Evolutionary conservation across 1,284 basidiomycete species (phyloP).

Genomic region (Austroboletus novae-zelandiae): DNA sequence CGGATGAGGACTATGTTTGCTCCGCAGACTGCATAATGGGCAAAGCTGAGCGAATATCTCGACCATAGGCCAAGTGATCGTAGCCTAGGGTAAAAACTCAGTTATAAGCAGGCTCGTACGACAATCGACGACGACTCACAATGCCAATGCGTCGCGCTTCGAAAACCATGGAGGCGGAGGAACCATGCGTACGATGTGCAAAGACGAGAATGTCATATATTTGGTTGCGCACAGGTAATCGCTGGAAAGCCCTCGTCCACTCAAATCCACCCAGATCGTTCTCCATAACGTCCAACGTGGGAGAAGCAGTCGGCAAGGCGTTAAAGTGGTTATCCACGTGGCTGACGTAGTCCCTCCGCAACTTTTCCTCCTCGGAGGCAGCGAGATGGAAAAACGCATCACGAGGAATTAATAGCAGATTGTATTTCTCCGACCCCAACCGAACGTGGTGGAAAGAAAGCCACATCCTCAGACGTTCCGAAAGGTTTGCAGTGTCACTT

Average conservation of each 20-base stretch:
- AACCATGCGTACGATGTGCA: conserved; percentile 57
- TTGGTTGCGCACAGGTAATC: conserved; percentile 62
- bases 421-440: conserved; percentile 55
- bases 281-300: conserved; percentile 23
- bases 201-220: conserved; percentile 68
- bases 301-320: conserved; percentile 13
- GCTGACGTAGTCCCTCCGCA: conserved; percentile 42
- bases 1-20: conserved; percentile 21
- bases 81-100: conserved; percentile 40
- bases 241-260: conserved; percentile 50
- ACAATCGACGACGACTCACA: conserved; percentile 39
- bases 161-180: conserved; percentile 51
- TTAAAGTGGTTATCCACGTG: conserved; percentile 37
- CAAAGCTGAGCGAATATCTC: conserved; percentile 65
- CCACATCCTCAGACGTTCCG: conserved; percentile 54
- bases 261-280: conserved; percentile 31
- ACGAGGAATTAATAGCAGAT: conserved; percentile 58
- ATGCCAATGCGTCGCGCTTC: conserved; percentile 57
- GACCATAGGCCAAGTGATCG: conserved; percentile 71
- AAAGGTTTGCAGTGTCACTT: conserved; percentile 40
- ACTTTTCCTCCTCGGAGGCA: conserved; percentile 45
- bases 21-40: conserved; percentile 52
- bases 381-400: conserved; percentile 55
- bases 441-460: conserved; percentile 56
- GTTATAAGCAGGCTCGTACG: conserved; percentile 7